These are phyloP conservation scores for Melaleuca alternifolia DNA, from an alignment of 345 rosid species.

Conservation along the genomic window DNA sequence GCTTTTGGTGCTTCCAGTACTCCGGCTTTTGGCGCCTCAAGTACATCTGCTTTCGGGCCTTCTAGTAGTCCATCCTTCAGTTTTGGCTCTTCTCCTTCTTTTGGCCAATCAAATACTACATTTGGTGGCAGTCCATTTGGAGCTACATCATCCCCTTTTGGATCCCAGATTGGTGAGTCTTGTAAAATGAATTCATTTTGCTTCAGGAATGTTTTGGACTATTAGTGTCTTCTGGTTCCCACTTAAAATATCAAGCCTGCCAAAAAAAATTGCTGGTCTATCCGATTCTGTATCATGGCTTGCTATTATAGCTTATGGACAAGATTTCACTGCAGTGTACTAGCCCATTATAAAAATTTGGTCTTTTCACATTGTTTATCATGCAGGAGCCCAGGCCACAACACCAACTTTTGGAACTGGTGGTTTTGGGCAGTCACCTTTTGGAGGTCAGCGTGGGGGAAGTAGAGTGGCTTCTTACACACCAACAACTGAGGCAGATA, in stretches of 20 bases:
- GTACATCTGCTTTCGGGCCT: conserved; percentile 12
- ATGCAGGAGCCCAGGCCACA: conserved; percentile 55
- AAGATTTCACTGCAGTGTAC: neutral
- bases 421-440: conserved; percentile 58
- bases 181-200: neutral
- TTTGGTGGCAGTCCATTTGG: conserved; percentile 77
- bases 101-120: conserved; percentile 65
- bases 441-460: conserved; percentile 75
- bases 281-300: neutral
- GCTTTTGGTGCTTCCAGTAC: conserved; percentile 14
- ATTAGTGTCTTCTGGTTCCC: neutral
- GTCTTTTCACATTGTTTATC: neutral
- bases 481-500: conserved; percentile 56
- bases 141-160: conserved; percentile 45
- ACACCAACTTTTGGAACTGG: conserved; percentile 58
- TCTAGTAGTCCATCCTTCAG: conserved; percentile 46
- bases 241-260: neutral
- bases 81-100: conserved; percentile 58
- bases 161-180: conserved; percentile 59
- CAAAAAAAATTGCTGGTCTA: neutral
- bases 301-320: neutral
- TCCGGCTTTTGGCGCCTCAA: conserved; percentile 19
- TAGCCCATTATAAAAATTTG: neutral
- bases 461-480: conserved; percentile 64
- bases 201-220: neutral